Evolutionary conservation across 2,329 filamentous ascomycete species (phyloP).

Genomic region (Sphaerostilbella broomeana): DNA sequence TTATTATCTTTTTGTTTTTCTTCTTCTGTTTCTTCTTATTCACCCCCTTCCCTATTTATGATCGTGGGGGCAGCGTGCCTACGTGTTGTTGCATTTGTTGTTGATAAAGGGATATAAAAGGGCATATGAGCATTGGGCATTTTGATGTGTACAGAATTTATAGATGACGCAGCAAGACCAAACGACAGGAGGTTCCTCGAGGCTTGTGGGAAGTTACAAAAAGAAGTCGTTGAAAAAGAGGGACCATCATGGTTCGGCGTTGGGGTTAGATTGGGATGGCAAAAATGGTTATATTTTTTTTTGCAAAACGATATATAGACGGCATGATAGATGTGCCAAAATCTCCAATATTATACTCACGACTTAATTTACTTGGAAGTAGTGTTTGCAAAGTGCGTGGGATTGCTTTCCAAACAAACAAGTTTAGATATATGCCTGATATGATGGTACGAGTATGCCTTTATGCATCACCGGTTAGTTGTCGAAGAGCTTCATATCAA

Average conservation of each 20-base stretch:
- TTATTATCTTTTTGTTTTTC: neutral
- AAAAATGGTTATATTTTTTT: constrained; percentile 17
- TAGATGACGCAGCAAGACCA: neutral
- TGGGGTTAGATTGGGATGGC: constrained; percentile 23
- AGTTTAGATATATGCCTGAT: too few relatives aligned
- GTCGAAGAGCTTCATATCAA: too few relatives aligned
- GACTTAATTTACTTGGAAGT: too few relatives aligned
- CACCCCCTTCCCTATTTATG: neutral
- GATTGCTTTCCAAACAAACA: too few relatives aligned
- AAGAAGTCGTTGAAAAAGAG: constrained; percentile 20
- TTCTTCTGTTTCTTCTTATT: constrained; percentile 1
- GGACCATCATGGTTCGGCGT: constrained; percentile 23
- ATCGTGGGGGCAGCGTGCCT: neutral
- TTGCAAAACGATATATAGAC: constrained; percentile 21
- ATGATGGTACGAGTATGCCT: too few relatives aligned
- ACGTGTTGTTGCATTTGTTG: neutral
- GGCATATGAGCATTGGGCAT: neutral
- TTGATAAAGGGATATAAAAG: neutral
- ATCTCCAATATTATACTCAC: constrained; percentile 22
- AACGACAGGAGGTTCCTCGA: too few relatives aligned
- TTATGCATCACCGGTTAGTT: too few relatives aligned
- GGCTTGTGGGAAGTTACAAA: neutral
- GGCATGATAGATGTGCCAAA: constrained; percentile 18
- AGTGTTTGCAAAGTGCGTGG: too few relatives aligned
- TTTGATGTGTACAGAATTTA: constrained; percentile 2